Percentiles rank a stretch among this genome's conserved stretches.
These are phyloP conservation scores for Mycena galopus DNA, from an alignment of 768 basidiomycete species.

Conservation along the genomic window DNA sequence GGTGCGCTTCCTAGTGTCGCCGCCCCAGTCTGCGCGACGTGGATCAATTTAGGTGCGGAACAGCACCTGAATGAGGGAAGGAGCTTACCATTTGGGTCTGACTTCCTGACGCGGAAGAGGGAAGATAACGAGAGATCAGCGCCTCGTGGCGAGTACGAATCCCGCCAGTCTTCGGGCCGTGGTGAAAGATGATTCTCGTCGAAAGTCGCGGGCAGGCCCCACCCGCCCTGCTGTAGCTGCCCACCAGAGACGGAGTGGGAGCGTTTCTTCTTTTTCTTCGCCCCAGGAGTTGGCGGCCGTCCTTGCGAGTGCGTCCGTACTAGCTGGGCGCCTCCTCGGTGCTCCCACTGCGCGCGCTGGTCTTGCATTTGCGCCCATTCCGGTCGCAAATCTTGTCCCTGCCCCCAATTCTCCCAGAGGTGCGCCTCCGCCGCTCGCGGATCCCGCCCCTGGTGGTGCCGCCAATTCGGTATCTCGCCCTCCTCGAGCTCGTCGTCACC, in stretches of 20 bases:
- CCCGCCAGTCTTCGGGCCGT: conserved; percentile 38
- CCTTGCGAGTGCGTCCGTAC: conserved; percentile 14
- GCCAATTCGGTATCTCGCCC: conserved; percentile 1
- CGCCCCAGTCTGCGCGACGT: conserved; percentile 4
- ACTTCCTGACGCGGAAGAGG: conserved; percentile 28
- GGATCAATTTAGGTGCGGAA: not conserved
- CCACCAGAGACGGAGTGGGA: conserved; percentile 13
- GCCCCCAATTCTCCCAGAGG: not conserved
- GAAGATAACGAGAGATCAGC: conserved; percentile 23
- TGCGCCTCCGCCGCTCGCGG: not conserved
- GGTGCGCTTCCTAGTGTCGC: conserved; percentile 22
- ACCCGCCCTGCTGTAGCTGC: conserved; percentile 4
- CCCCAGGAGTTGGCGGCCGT: not conserved
- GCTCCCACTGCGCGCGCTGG: not conserved
- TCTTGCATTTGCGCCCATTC: conserved; percentile 8
- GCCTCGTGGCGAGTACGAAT: conserved; percentile 34
- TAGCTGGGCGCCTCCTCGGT: not conserved
- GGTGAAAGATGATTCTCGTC: conserved; percentile 32
- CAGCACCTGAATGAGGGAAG: not conserved
- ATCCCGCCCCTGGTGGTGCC: not conserved
- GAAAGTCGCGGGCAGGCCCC: conserved; percentile 11
- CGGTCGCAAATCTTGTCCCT: not conserved
- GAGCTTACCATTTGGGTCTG: conserved; percentile 22
- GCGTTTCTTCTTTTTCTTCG: conserved; percentile 11
- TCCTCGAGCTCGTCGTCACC: not conserved